These are phyloP conservation scores for Sicyos baderoa DNA, from an alignment of 306 rosid species.

Conservation along the genomic window DNA sequence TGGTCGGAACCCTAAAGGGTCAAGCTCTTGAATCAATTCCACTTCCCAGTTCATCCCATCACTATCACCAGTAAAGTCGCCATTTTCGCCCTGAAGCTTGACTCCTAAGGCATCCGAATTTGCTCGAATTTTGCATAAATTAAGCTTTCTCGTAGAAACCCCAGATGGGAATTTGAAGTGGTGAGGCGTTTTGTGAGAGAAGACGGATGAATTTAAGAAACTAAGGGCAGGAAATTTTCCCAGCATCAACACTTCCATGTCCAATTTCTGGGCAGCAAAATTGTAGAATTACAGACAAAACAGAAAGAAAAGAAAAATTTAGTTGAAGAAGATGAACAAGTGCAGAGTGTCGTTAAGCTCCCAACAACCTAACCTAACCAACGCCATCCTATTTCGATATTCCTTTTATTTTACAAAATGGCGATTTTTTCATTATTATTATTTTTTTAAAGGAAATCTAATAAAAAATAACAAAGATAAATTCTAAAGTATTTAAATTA, in stretches of 20 bases:
- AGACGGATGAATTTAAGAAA: constrained; percentile 41
- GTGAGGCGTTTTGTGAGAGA: constrained; percentile 27
- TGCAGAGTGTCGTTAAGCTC: not conserved
- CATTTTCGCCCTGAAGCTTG: constrained; percentile 19
- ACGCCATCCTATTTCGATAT: not conserved
- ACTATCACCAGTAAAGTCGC: constrained; percentile 22
- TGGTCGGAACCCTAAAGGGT: constrained; percentile 53
- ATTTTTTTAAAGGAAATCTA: too few relatives aligned
- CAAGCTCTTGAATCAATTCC: constrained; percentile 60
- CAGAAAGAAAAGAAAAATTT: too few relatives aligned
- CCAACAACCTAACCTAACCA: not conserved
- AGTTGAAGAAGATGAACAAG: too few relatives aligned
- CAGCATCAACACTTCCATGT: constrained; percentile 51
- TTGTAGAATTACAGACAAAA: not conserved
- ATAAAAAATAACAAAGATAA: too few relatives aligned
- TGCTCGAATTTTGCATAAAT: constrained; percentile 24
- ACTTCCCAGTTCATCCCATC: constrained; percentile 50
- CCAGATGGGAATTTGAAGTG: constrained; percentile 20
- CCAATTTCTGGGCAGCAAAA: not conserved
- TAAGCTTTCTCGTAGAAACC: constrained; percentile 22
- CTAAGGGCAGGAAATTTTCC: constrained; percentile 39
- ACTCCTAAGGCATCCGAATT: constrained; percentile 27
- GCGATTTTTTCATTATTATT: too few relatives aligned
- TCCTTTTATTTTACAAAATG: too few relatives aligned
- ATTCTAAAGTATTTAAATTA: too few relatives aligned